Evolutionary conservation across 768 basidiomycete species (phyloP).

Genomic region (Tricholoma matsutake): DNA sequence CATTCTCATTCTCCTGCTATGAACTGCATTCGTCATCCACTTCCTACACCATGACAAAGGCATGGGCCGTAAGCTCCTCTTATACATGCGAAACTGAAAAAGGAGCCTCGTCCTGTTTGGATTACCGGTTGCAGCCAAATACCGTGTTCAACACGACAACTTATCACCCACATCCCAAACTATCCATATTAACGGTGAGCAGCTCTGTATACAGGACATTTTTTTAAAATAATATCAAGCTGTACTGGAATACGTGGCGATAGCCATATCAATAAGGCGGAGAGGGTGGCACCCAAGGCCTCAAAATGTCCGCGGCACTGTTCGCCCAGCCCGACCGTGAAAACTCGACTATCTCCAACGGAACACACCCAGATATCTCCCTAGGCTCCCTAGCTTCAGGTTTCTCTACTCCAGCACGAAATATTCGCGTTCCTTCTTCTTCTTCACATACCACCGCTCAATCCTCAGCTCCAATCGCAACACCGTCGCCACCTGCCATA

Average conservation of each 20-base stretch:
- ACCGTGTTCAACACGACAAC: background rate
- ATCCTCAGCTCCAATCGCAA: constrained; percentile 48
- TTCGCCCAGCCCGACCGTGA: constrained; percentile 30
- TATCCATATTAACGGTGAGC: background rate
- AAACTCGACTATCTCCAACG: constrained; percentile 39
- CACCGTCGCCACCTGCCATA: constrained; percentile 44
- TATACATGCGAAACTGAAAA: no score
- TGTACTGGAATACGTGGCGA: background rate
- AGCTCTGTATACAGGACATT: background rate
- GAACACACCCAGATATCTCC: constrained; percentile 57
- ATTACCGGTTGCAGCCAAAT: background rate
- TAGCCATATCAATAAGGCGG: background rate
- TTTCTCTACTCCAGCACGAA: constrained; percentile 49
- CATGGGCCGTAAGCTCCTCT: no score
- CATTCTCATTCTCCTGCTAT: no score
- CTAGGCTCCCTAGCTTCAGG: constrained; percentile 53
- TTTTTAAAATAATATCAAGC: background rate
- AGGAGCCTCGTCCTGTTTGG: no score
- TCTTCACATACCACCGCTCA: constrained; percentile 50
- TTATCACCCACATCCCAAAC: background rate
- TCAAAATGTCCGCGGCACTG: constrained; percentile 43
- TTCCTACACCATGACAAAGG: no score
- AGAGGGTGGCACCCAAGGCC: background rate
- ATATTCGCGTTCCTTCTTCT: constrained; percentile 44
- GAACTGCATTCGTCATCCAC: no score